These are phyloP conservation scores for Ascochyta pisi DNA, from an alignment of 2,329 filamentous ascomycete species.

Conservation along the genomic window DNA sequence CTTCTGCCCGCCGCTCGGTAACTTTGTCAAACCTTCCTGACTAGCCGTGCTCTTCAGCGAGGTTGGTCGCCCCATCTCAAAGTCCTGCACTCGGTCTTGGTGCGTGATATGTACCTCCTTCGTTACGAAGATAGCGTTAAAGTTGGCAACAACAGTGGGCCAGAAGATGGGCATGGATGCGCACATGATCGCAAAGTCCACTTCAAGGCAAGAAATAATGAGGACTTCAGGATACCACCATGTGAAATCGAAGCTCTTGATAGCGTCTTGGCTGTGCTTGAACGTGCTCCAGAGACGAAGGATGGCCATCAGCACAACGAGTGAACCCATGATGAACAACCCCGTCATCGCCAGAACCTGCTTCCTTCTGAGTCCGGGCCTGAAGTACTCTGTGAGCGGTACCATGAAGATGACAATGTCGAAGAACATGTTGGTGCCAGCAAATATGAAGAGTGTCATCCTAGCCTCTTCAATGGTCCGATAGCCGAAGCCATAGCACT, in stretches of 20 bases:
- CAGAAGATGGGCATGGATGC: constrained; percentile 49
- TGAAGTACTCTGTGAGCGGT: constrained; percentile 30
- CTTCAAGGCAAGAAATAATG: constrained; percentile 43
- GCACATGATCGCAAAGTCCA: constrained; percentile 47
- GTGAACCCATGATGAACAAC: constrained; percentile 34
- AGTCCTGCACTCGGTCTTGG: constrained; percentile 27
- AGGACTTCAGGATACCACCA: constrained; percentile 40
- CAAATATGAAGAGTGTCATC: constrained; percentile 23
- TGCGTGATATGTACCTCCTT: constrained; percentile 43
- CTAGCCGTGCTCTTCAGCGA: constrained; percentile 33
- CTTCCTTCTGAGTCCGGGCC: constrained; percentile 24
- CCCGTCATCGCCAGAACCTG: constrained; percentile 30
- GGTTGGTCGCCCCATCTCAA: constrained; percentile 27
- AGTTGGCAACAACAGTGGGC: constrained; percentile 39
- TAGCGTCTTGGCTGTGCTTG: constrained; percentile 22
- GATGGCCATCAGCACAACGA: constrained; percentile 39
- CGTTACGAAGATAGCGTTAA: constrained; percentile 43
- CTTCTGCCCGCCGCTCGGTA: constrained; percentile 12
- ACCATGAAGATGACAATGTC: constrained; percentile 34
- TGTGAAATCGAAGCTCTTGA: constrained; percentile 37
- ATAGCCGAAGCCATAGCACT: constrained; percentile 29
- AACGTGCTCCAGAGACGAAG: constrained; percentile 39
- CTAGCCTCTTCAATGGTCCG: constrained; percentile 14
- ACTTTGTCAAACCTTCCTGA: constrained; percentile 29
- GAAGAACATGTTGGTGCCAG: constrained; percentile 36